These are phyloP conservation scores for Candida gorgasii DNA, from an alignment of 805 yeast species.

Conservation along the genomic window DNA sequence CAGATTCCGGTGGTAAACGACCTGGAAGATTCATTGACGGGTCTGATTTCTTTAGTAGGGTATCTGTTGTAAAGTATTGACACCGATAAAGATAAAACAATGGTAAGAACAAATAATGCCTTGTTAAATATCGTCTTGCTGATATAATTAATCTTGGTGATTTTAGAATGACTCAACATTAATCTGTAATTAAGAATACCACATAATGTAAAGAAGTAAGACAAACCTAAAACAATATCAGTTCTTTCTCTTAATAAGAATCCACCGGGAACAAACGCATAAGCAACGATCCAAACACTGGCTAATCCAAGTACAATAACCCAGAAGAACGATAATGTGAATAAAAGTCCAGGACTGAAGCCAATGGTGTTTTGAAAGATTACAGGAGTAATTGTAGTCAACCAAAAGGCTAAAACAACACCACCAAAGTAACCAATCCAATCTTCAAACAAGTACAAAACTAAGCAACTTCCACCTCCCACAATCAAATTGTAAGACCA, in stretches of 20 bases:
- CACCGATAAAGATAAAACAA: constrained; percentile 53
- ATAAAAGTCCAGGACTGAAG: constrained; percentile 55
- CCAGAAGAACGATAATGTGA: constrained; percentile 49
- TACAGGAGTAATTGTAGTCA: constrained; percentile 59
- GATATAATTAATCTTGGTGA: constrained; percentile 21
- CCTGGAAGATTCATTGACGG: constrained; percentile 50
- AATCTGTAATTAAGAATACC: constrained; percentile 49
- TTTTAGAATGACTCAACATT: constrained; percentile 23
- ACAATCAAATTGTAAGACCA: constrained; percentile 33
- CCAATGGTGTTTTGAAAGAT: constrained; percentile 59
- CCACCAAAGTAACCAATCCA: constrained; percentile 84
- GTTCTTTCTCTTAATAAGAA: constrained; percentile 84
- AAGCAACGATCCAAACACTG: constrained; percentile 96
- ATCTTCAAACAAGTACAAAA: constrained; percentile 53
- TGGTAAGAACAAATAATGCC: constrained; percentile 35
- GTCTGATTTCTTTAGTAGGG: constrained; percentile 32
- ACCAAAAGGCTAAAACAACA: constrained; percentile 56
- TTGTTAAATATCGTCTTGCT: constrained; percentile 22
- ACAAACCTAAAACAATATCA: constrained; percentile 63
- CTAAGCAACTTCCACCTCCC: constrained; percentile 51
- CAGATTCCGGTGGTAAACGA: constrained; percentile 93
- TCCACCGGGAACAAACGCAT: constrained; percentile 97
- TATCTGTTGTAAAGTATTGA: constrained; percentile 57
- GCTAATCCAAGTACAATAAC: constrained; percentile 64
- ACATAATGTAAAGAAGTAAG: constrained; percentile 52